Evolutionary conservation across 192 early-diverging fungal species (phyloP), one percentile per base, ranked within the genome.

Genomic region (Coemansia sp.): DNA sequence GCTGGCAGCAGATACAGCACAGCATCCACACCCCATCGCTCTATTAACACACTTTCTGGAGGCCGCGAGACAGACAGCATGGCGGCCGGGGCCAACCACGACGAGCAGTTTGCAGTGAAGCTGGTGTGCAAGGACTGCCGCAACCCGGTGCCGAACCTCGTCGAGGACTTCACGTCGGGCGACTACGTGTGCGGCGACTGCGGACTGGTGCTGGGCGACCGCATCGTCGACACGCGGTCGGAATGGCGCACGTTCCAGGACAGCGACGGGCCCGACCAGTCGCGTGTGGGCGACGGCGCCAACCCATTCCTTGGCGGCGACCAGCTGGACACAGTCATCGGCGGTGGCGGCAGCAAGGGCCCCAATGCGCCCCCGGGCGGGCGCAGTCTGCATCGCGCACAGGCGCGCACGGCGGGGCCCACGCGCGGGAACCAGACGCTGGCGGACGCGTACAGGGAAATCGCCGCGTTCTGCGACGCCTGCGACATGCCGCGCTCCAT

Each of bases 101-200:
- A 65, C 1, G 48, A 39, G 12, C 44, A 46, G 25, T 67, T 58
- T 45, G 20, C 43, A 13, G 65, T 73, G 14, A 55, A 41, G 37
- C 53, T 74, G 4, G 46, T 86, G 1, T 95, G 93, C 81, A 75
- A 74, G 56, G 86, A 94, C 76, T 98, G 94, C 77, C 86, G 88
- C 68, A 78, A 90, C 49, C 81, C 81, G 13, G 85, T 90, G 7
- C 95, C 95, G 16, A 92, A 96, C 63, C 92, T 98, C 61, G 85
- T 96, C 39, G 96, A 98, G 79, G 93, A 95, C 72, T 96, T 96
- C 71, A 82, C 90, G 0, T 89, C 88, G 43, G 96, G 96, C 5
- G 96, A 98, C 76, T 67, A 92, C 39, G 89, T 98, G 32, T 98
- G 96, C 76, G 94, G 94, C 19, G 90, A 92, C 78, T 98, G 96